Base-by-base conservation (phyloP, 208 protist genomes). In the Entamoeba dispar region DNA sequence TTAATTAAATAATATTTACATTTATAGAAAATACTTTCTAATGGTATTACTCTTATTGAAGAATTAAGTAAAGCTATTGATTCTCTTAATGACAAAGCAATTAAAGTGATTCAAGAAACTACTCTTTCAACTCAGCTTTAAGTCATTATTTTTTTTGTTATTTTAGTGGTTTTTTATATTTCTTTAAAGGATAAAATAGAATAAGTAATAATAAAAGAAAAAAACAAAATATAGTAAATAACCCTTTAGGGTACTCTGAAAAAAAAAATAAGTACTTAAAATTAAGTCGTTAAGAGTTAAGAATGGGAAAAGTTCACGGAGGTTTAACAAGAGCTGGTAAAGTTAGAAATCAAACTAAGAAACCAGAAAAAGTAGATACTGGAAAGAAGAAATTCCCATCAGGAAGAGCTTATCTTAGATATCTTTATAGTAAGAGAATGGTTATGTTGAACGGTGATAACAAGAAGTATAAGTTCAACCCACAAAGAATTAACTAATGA, bases 391-490 rank as follows among this genome's bases (percentile, higher is more conserved):
- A 92, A 38, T 92, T 92, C 55, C 50, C 50, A 92, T 47, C 27
- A 22, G 55, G 55, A 92, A 92, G 55, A 73, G 55, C 55, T 4
- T 92, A 92, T 38, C 17, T 92, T 19, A 92, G 55, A 92, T 92
- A 73, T 34, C 50, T 73, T 19, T 92, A 73, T 73, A 92, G 27
- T 19, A 73, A 92, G 55, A 92, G 55, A 92, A 8, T 73, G 27
- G 91, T 8, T 8, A n/a, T 92, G 55, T 92, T 55, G 91, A 73
- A 22, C 7, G n/a, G 27, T 14, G 91, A 34, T 31, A 92, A 69
- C 55, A 92, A 92, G 50, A 92, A 73, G 50, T 73, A 92, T 5
- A 73, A 92, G 55, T 92, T 92, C 19, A 73, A 73, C 55, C 55
- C 55, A 92, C 55, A 92, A 73, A 91, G 43, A 51, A 51, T 91